Evolutionary conservation across 805 yeast species (phyloP), one percentile per base, ranked within the genome.

Genomic region (Metschnikowia gruessii): DNA sequence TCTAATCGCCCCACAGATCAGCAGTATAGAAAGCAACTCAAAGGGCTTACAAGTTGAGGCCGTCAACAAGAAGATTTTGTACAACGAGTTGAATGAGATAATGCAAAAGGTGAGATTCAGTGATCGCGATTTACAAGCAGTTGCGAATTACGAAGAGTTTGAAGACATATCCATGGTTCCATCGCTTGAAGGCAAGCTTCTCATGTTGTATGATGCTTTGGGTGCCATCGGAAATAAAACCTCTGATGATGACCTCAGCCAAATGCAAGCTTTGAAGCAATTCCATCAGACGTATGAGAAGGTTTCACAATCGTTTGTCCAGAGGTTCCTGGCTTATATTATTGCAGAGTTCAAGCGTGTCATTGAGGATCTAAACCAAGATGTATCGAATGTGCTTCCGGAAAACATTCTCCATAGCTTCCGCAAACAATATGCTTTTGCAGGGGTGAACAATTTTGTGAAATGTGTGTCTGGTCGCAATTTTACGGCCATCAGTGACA

Each of bases 41-140:
- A 81, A 85, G 56, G 96, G 96, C 40, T 65, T 89, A 15, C 97
- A 91, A 64, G 84, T 91, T 6, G 83, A 83, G 54, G 80, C 92
- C 4, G 82, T 87, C 37, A 91, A 91, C 65, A 87, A 86, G 63
- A 87, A 87, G 57, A 62, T 75, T n/a, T 69, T 90, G 19, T 84
- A 82, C 74, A 79, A 76, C 39, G 90, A 87, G 50, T 73, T 90
- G 45, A 78, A 79, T 33, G 79, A 76, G n/a, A 73, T 90, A 38
- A 65, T 90, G 50, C 76, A 77, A 40, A 84, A 87, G n/a, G 85
- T 87, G 8, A 79, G 83, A 46, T 72, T 89, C 22, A 82, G 82
- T 51, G 78, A 79, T 15, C 65, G 66, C 1, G 82, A 82, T 15
- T 65, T 87, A 43, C 61, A 62, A 8, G 62, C 69, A 18, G 64